phyloP scores from a whole-genome alignment of 2,329 filamentous ascomycete species.

The Aspergillus sp. region DNA sequence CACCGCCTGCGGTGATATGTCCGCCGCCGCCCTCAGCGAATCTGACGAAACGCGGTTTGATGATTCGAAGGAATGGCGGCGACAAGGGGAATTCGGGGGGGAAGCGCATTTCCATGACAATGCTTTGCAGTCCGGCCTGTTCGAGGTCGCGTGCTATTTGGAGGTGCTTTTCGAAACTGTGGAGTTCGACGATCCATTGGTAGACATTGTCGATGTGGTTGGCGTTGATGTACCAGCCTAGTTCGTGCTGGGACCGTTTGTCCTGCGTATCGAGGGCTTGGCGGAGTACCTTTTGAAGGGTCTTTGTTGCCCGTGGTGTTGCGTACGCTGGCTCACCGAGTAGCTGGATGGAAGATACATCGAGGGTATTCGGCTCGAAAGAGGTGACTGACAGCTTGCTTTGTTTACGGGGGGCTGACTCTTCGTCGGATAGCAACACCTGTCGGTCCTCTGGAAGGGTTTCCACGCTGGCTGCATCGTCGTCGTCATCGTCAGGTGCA shows the following conservation, averaged over 20 bases:
- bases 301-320: slow-evolving; percentile 58
- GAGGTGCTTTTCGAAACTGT: slow-evolving; percentile 70
- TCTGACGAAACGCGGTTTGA: slow-evolving; percentile 74
- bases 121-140: slow-evolving; percentile 57
- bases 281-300: slow-evolving; percentile 65
- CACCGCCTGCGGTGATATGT: slow-evolving; percentile 80
- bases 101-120: slow-evolving; percentile 82
- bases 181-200: slow-evolving; percentile 88
- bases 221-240: slow-evolving; percentile 81
- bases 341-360: slow-evolving; percentile 61
- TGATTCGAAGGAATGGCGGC: slow-evolving; percentile 81
- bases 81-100: slow-evolving; percentile 71
- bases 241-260: slow-evolving; percentile 58
- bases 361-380: slow-evolving; percentile 68
- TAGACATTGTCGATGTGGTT: slow-evolving; percentile 71
- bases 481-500: slow-evolving; percentile 31
- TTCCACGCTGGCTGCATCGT: slow-evolving; percentile 48
- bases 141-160: slow-evolving; percentile 77
- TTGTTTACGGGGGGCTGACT: slow-evolving; percentile 11
- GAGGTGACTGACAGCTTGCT: slow-evolving; percentile 45
- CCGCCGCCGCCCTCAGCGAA: slow-evolving; percentile 76
- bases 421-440: slow-evolving; percentile 40
- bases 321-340: slow-evolving; percentile 68
- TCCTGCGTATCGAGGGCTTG: slow-evolving; percentile 65
- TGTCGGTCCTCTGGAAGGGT: slow-evolving; percentile 51